phyloP scores from a whole-genome alignment of 345 rosid species.

The Gossypium arboreum region DNA sequence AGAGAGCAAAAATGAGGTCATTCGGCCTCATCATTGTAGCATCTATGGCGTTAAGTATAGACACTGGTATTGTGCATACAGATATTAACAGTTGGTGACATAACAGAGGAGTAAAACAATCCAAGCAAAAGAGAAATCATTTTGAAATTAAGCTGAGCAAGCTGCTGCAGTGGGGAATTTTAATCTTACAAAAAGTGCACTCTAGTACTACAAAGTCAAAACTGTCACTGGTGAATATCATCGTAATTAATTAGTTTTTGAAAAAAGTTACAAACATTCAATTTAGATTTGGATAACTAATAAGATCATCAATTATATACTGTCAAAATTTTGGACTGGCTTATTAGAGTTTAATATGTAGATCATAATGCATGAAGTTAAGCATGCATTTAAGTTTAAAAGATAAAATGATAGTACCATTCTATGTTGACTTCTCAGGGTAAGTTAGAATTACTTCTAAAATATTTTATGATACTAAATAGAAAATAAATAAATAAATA shows the following conservation, averaged over 20 bases:
- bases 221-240: not conserved
- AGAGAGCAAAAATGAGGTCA: not conserved
- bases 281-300: not conserved
- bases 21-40: not conserved
- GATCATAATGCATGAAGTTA: not conserved
- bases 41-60: not conserved
- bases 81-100: not conserved
- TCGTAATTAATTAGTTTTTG: not conserved
- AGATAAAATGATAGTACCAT: not conserved
- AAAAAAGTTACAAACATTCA: not conserved
- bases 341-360: not conserved
- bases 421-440: no score
- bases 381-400: not conserved
- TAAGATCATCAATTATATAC: conserved; percentile 2
- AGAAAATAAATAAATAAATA: not conserved
- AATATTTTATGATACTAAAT: not conserved
- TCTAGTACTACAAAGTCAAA: not conserved
- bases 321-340: not conserved
- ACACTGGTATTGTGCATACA: not conserved
- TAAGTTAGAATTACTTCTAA: no score
- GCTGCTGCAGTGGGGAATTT: not conserved
- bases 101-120: conserved; percentile 1
- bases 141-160: not conserved
- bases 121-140: not conserved
- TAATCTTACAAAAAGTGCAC: not conserved